These are phyloP conservation scores for Darksidea phi DNA, from an alignment of 495 filamentous ascomycete genomes.

Conservation along the genomic window DNA sequence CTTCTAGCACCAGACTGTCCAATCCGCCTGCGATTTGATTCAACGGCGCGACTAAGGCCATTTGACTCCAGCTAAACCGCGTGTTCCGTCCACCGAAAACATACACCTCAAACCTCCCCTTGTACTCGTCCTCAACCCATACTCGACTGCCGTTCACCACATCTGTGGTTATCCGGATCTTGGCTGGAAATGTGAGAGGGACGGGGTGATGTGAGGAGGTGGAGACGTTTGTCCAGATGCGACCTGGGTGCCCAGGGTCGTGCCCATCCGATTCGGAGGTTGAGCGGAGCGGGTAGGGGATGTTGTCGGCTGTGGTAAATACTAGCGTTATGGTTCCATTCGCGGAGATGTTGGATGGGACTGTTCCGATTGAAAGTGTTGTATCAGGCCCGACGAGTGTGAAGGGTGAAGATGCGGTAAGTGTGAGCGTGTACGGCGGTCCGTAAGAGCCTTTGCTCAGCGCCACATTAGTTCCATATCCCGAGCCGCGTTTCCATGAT, in stretches of 20 bases:
- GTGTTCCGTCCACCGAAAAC: constrained; percentile 55
- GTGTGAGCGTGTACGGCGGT: constrained; percentile 51
- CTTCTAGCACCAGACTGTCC: constrained; percentile 20
- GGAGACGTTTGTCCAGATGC: constrained; percentile 46
- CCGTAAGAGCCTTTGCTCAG: constrained; percentile 53
- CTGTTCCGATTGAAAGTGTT: constrained; percentile 42
- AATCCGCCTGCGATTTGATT: constrained; percentile 42
- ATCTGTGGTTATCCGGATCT: constrained; percentile 46
- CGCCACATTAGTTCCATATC: background rate
- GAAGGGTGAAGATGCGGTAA: constrained; percentile 46
- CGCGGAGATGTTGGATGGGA: constrained; percentile 11
- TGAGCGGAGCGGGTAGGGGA: constrained; percentile 53
- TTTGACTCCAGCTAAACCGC: constrained; percentile 55
- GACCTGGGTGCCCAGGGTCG: constrained; percentile 43
- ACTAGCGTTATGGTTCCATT: constrained; percentile 35
- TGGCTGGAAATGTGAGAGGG: constrained; percentile 21
- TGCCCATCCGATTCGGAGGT: constrained; percentile 39
- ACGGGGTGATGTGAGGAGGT: constrained; percentile 40
- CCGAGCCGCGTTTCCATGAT: constrained; percentile 7
- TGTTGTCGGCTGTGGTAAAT: constrained; percentile 51
- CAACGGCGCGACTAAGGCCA: constrained; percentile 58
- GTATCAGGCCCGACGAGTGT: constrained; percentile 45
- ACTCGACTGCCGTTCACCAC: constrained; percentile 48
- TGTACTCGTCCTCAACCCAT: constrained; percentile 49
- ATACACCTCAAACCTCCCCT: constrained; percentile 55